These are phyloP conservation scores for Porcisia hertigi DNA, from an alignment of 208 protist genomes.

Conservation along the genomic window DNA sequence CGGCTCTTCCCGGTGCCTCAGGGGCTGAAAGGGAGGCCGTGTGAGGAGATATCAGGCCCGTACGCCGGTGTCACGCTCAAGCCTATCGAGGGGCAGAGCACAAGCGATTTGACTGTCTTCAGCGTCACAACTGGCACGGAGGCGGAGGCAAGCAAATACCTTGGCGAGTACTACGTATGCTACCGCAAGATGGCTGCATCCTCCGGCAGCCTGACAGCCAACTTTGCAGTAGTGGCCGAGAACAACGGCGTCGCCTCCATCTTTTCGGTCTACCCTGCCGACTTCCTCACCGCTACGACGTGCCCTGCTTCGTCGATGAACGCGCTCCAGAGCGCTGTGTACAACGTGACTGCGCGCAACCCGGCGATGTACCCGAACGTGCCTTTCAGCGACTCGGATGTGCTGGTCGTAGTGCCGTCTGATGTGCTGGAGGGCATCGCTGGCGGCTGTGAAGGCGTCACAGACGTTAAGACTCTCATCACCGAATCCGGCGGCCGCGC, in stretches of 20 bases:
- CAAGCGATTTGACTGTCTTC: slow-evolving; percentile 43
- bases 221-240: slow-evolving; percentile 62
- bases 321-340: slow-evolving; percentile 62
- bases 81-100: slow-evolving; percentile 33
- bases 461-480: slow-evolving; percentile 20
- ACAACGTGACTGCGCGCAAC: slow-evolving; percentile 53
- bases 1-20: slow-evolving; percentile 67
- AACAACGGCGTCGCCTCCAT: slow-evolving; percentile 31
- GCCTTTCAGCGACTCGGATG: slow-evolving; percentile 52
- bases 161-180: slow-evolving; percentile 86
- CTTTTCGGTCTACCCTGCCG: slow-evolving; percentile 80
- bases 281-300: slow-evolving; percentile 34
- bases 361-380: slow-evolving; percentile 49
- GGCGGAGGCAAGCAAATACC: slow-evolving; percentile 38
- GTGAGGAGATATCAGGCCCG: slow-evolving; percentile 51
- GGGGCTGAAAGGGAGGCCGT: slow-evolving; percentile 47
- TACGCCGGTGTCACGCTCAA: slow-evolving; percentile 58
- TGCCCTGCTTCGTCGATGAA: slow-evolving; percentile 41
- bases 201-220: slow-evolving; percentile 2
- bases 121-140: slow-evolving; percentile 42
- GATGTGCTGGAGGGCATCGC: not conserved
- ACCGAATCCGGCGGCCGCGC: slow-evolving; percentile 24
- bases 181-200: slow-evolving; percentile 48
- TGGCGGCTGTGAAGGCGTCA: slow-evolving; percentile 28
- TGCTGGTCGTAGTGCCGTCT: slow-evolving; percentile 54